Base-by-base conservation (phyloP, 2,329 filamentous ascomycete genomes). In the Tolypocladium paradoxum region DNA sequence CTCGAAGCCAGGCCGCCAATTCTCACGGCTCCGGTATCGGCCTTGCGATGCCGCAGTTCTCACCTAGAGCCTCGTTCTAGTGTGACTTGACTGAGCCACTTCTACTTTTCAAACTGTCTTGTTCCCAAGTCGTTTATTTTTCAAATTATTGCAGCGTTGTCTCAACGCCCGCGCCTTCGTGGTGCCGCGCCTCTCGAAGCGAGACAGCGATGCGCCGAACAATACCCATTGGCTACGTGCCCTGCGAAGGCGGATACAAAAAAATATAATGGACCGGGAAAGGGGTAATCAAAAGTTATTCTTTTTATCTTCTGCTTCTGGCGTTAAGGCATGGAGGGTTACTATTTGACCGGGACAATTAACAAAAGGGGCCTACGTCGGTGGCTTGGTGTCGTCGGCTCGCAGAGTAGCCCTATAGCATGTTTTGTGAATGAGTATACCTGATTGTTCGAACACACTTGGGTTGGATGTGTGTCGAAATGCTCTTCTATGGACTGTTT, bases 251-350 rank as follows among this genome's bases (percentile, higher is more conserved):
- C 48, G 49, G 24, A 22, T 40, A 16, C 18, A 24, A 43, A 43
- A 43, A 49, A 27, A 49, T 1, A 9, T 31, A 40, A 34, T 34
- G 37, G 20, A 38, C 24, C n/a, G 24, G 22, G 36, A 20, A 34
- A 43, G 36, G 49, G 24, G n/a, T 50, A 50, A 50, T 50, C 48
- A 50, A 50, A 50, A 50, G 49, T 50, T 36, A 6, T 27, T n/a
- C 2, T 27, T 33, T 14, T 38, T 2, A 6, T 27, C 16, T 36
- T 49, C 20, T 22, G 14, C 47, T 37, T 49, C 35, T 49, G 48
- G 48, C 48, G 48, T 49, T 38, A 12, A 29, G 43, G 43, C 29
- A 47, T 20, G 43, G 43, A 33, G 43, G 18, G 20, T 20, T 20
- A 47, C n/a, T 20, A 18, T 27, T 47, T 47, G 27, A 18, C 27